Evolutionary conservation across 2,329 filamentous ascomycete genomes (phyloP).

Genomic region (Hypoxylon sp.): DNA sequence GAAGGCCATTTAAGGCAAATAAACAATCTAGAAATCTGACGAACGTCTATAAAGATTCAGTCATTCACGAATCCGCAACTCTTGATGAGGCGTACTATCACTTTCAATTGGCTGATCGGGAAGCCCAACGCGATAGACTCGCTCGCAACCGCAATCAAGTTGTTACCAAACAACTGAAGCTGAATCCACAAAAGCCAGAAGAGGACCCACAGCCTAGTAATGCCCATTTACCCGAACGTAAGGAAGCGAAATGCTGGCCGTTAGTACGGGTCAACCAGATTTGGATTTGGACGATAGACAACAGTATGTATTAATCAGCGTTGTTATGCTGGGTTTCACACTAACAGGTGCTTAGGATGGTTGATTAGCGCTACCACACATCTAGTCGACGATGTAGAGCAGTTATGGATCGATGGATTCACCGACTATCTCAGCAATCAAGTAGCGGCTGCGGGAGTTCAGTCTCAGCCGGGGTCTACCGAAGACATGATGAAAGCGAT

Average conservation of each 20-base stretch:
- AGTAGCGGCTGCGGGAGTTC: slow-evolving; percentile 6
- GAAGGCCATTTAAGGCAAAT: background rate
- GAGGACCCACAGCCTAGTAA: too few species aligned
- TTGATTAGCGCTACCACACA: slow-evolving; percentile 24
- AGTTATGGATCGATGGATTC: slow-evolving; percentile 17
- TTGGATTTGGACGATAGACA: slow-evolving; percentile 28
- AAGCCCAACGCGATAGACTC: background rate
- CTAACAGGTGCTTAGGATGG: slow-evolving; percentile 9
- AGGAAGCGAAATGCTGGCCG: background rate
- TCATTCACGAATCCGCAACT: slow-evolving; percentile 22
- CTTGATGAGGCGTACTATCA: slow-evolving; percentile 33
- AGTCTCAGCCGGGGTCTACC: slow-evolving; percentile 18
- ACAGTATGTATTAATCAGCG: background rate
- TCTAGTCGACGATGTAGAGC: slow-evolving; percentile 21
- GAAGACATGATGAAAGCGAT: slow-evolving; percentile 25
- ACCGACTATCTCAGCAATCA: slow-evolving; percentile 19
- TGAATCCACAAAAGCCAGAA: background rate
- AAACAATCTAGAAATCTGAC: background rate
- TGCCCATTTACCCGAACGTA: background rate
- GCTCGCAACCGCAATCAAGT: slow-evolving; percentile 15
- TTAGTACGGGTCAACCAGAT: slow-evolving; percentile 27
- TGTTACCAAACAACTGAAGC: slow-evolving; percentile 13
- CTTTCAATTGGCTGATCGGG: background rate
- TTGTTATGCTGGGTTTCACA: background rate
- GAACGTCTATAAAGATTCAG: slow-evolving; percentile 1